These are phyloP conservation scores for Cyberlindnera mississippiensis DNA, from an alignment of 805 yeast species.

Conservation along the genomic window DNA sequence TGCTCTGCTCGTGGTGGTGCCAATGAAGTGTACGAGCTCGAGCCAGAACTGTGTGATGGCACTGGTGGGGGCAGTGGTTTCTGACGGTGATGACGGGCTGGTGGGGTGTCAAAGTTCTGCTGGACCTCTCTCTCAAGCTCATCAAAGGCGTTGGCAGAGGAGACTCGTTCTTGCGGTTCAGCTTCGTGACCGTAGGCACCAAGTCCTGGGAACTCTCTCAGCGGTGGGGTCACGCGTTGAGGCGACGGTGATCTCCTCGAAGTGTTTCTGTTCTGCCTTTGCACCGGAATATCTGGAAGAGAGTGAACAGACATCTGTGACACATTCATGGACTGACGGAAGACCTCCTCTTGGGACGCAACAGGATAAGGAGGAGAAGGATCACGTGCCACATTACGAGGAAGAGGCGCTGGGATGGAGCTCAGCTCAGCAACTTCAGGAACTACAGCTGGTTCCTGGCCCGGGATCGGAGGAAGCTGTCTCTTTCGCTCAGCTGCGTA, in stretches of 20 bases:
- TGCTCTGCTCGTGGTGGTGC: constrained; percentile 12
- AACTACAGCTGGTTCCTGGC: constrained; percentile 9
- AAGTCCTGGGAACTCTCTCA: constrained; percentile 6
- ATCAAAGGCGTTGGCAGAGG: constrained; percentile 27
- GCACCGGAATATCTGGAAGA: constrained; percentile 25
- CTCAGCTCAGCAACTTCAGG: neutral
- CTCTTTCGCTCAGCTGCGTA: constrained; percentile 16
- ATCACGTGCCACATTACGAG: constrained; percentile 10
- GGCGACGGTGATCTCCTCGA: neutral
- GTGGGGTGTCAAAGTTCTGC: constrained; percentile 22
- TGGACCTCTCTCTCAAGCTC: constrained; percentile 33
- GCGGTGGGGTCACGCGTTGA: constrained; percentile 1
- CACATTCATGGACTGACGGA: constrained; percentile 6
- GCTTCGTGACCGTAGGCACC: neutral
- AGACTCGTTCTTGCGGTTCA: constrained; percentile 9
- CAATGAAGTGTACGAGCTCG: constrained; percentile 8
- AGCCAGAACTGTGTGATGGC: constrained; percentile 25
- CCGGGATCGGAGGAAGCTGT: constrained; percentile 29
- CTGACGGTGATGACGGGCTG: neutral
- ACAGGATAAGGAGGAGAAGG: constrained; percentile 1
- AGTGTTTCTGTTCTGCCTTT: neutral
- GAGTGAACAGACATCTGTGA: constrained; percentile 18
- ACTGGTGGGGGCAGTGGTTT: constrained; percentile 24
- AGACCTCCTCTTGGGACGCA: neutral
- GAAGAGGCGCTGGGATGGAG: constrained; percentile 24